Base-by-base conservation (phyloP, 2,329 filamentous ascomycete genomes). In the Calonectria leucothoes region DNA sequence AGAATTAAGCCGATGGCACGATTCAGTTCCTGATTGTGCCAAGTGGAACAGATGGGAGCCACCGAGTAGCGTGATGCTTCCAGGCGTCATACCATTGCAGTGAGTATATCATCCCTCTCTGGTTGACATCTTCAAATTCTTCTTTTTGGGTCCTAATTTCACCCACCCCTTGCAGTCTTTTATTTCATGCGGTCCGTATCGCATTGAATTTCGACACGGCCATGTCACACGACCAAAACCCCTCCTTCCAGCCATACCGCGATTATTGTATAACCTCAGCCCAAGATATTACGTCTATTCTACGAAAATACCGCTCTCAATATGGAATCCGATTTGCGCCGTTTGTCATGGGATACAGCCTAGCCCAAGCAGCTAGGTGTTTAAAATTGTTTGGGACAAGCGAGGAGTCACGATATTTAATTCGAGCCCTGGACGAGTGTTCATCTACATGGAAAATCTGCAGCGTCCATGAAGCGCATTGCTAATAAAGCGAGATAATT, bases 21-120 rank as follows among this genome's bases (percentile, higher is more conserved):
- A 61, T 23, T 49, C 52, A n/a, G 23, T 69, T 2, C 66, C 66
- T 27, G 52, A 69, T 33, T 59, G 66, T 31, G 52, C 39, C 35
- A 69, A 37, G n/a, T 69, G 66, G 66, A 69, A 69, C 35, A 59
- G 20, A 39, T 69, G 66, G 66, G 66, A 69, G 15, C 66, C 51
- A 5, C 37, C 66, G 27, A 61, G 42, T n/a, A 35, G 11, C 25
- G 4, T 27, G 25, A 25, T 69, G 29, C 42, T 61, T 10, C 66
- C 66, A 29, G 61, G 52, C 11, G 51, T 69, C 20, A 39, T 52
- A 39, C 20, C 52, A 7, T 29, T 69, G 35, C 66, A 69, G 66
- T 69, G 2, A 61, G 52, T 69, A 12, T 69, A 12, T 49, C 10
- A 25, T 29, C 17, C n/a, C 6, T 20, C 20, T 57, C 27, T 35